Conservation (phyloP, 2,329 filamentous ascomycete species). For the Aspergillus sp. region DNA sequence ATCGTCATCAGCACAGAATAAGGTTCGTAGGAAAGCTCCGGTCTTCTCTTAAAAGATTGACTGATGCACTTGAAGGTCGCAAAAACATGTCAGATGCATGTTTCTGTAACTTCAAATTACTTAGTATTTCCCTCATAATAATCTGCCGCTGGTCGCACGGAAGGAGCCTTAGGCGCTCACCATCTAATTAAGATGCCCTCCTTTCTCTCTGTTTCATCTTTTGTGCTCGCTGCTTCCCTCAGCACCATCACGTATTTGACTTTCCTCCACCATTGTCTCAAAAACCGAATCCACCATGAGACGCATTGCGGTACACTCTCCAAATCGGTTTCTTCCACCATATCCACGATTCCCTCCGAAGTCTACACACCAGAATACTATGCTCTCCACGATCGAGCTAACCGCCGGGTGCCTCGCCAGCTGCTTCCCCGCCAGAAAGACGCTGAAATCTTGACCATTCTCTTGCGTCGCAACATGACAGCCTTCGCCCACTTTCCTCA, state of each 20-base stretch:
- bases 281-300: conserved; percentile 26
- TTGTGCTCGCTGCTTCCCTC: conserved; percentile 15
- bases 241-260: conserved; percentile 35
- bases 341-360: conserved; percentile 27
- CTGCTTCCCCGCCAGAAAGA: conserved; percentile 23
- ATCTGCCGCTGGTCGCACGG: background rate
- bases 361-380: conserved; percentile 24
- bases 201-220: background rate
- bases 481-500: conserved; percentile 38
- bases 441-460: conserved; percentile 28
- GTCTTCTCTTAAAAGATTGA: background rate
- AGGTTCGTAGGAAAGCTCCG: background rate
- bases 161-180: background rate
- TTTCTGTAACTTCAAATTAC: too few relatives aligned
- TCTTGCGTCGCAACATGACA: conserved; percentile 38
- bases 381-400: conserved; percentile 27
- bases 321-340: conserved; percentile 13
- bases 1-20: background rate
- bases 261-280: conserved; percentile 26
- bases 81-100: background rate
- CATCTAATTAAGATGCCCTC: conserved; percentile 1
- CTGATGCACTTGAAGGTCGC: background rate
- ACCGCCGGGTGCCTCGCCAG: conserved; percentile 22
- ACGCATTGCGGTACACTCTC: conserved; percentile 22
- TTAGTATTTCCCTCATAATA: too few relatives aligned